Percentiles rank a stretch among this genome's conserved stretches.
phyloP scores from a whole-genome alignment of 345 rosid species.

The Salix viminalis region DNA sequence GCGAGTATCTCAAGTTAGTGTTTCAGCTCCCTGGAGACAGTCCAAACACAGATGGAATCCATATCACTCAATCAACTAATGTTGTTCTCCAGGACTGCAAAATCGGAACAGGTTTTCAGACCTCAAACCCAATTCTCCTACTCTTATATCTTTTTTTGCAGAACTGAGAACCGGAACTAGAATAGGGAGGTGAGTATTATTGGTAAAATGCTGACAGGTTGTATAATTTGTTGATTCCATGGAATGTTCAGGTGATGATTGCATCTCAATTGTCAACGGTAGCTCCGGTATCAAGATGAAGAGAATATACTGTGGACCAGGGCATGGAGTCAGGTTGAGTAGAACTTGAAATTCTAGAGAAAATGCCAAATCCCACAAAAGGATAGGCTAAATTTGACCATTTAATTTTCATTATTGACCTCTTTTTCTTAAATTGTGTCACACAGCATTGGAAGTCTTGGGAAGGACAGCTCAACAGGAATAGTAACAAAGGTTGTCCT shows the following conservation, averaged over 20 bases:
- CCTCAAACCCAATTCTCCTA: not conserved
- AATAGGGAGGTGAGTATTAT: not conserved
- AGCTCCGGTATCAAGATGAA: conserved; percentile 82
- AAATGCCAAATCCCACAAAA: not conserved
- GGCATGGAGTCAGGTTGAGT: conserved; percentile 86
- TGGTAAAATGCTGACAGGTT: not conserved
- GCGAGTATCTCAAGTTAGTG: conserved; percentile 52
- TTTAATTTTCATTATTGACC: not conserved
- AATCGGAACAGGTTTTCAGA: conserved; percentile 82
- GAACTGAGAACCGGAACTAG: not conserved
- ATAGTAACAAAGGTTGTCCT: conserved; percentile 76
- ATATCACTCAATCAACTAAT: conserved; percentile 70
- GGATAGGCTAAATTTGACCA: not conserved
- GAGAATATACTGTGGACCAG: conserved; percentile 85
- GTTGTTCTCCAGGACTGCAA: conserved; percentile 76
- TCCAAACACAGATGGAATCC: conserved; percentile 97
- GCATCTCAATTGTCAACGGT: conserved; percentile 81
- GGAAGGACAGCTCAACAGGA: conserved; percentile 71
- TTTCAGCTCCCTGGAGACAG: conserved; percentile 89
- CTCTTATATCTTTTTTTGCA: not conserved
- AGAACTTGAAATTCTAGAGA: not conserved
- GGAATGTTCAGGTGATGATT: conserved; percentile 71
- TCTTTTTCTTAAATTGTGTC: not conserved
- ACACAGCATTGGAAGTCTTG: conserved; percentile 88
- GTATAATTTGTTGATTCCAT: conserved; percentile 8